A percentile compares a stretch with the other conserved stretches of the same genome.
These are phyloP conservation scores for Ottelia alismoides DNA, from an alignment of 106 monocot genomes.

Conservation along the genomic window DNA sequence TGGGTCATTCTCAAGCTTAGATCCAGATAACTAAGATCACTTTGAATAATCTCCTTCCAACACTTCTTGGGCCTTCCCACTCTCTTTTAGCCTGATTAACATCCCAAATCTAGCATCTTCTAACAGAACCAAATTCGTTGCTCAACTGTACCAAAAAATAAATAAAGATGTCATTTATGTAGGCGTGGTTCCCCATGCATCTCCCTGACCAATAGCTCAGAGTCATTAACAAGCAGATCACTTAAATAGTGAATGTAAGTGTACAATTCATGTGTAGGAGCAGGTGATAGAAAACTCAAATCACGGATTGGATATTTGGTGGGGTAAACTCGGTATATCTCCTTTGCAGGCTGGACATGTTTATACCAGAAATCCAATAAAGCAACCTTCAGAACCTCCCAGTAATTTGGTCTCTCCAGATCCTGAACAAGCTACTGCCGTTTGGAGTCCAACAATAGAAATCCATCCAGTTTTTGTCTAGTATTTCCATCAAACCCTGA, in stretches of 20 bases:
- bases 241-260: slow-evolving; percentile 12
- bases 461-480: slow-evolving; percentile 18
- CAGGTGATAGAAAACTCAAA: slow-evolving; percentile 9
- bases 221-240: slow-evolving; percentile 1
- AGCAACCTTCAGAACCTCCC: slow-evolving; percentile 10
- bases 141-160: too few relatives aligned
- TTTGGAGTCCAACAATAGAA: slow-evolving; percentile 26
- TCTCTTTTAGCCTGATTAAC: too few relatives aligned
- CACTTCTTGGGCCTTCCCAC: too few relatives aligned
- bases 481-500: slow-evolving; percentile 25
- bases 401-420: slow-evolving; percentile 8
- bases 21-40: too few relatives aligned
- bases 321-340: slow-evolving; percentile 1
- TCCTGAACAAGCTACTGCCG: slow-evolving; percentile 22
- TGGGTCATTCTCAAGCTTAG: too few relatives aligned
- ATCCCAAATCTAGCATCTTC: too few relatives aligned
- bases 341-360: slow-evolving; percentile 19
- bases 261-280: slow-evolving; percentile 10
- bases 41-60: too few relatives aligned
- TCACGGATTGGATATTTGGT: slow-evolving; percentile 3
- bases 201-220: slow-evolving; percentile 5
- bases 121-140: too few relatives aligned
- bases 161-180: too few relatives aligned
- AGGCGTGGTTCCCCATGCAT: slow-evolving; percentile 10
- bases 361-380: slow-evolving; percentile 27